phyloP scores from a whole-genome alignment of 2,329 filamentous ascomycete genomes.

The Pseudocercospora crystallina region DNA sequence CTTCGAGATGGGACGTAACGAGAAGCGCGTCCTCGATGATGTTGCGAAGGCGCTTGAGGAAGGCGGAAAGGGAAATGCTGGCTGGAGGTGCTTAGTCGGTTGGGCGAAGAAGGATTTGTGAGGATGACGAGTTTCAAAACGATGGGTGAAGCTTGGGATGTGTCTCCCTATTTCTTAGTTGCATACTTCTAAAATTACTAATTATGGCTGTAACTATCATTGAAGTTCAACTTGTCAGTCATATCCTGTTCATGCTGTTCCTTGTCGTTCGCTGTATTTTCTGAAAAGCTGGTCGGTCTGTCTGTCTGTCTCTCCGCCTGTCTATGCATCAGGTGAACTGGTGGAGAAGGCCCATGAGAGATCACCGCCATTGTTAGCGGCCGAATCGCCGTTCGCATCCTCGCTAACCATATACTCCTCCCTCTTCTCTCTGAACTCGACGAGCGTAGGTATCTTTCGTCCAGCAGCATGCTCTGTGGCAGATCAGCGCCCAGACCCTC shows the following conservation, averaged over 20 bases:
- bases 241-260: background rate
- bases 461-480: background rate
- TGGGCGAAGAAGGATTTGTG: constrained; percentile 54
- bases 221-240: constrained; percentile 9
- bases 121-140: background rate
- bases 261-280: too few relatives aligned
- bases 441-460: background rate
- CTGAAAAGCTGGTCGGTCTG: too few relatives aligned
- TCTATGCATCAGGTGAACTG: too few relatives aligned
- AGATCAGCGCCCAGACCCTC: background rate
- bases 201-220: constrained; percentile 17
- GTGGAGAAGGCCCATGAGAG: too few relatives aligned
- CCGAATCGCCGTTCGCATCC: background rate
- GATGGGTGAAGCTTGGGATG: background rate
- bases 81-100: constrained; percentile 61
- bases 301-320: too few relatives aligned
- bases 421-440: background rate
- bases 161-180: background rate
- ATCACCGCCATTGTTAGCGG: background rate
- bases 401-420: background rate
- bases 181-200: constrained; percentile 8
- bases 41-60: constrained; percentile 61
- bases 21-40: constrained; percentile 54
- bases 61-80: constrained; percentile 56
- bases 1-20: constrained; percentile 74